Conservation (phyloP, 176 grass and related monocot species). For the Cymbopogon citratus region DNA sequence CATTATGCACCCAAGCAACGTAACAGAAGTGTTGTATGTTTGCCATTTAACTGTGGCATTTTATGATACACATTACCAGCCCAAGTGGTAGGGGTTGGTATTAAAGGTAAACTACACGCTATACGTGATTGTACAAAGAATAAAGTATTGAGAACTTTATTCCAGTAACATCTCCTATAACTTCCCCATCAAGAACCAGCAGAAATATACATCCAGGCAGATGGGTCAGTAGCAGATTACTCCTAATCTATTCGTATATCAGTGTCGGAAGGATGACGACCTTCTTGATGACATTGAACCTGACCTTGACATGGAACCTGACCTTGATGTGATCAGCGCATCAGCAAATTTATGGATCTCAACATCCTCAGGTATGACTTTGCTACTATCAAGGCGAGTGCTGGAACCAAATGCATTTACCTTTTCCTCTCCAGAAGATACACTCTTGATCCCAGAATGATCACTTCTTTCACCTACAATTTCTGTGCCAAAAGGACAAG, state of each 20-base stretch:
- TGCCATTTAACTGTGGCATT: not conserved
- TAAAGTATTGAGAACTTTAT: constrained; percentile 19
- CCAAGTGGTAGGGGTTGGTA: not conserved
- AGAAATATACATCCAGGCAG: constrained; percentile 44
- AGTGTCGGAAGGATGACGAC: constrained; percentile 36
- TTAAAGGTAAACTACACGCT: constrained; percentile 24
- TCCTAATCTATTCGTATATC: constrained; percentile 33
- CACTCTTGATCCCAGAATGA: constrained; percentile 9
- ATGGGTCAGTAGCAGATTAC: constrained; percentile 15
- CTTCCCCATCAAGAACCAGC: constrained; percentile 27
- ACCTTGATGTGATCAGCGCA: constrained; percentile 40
- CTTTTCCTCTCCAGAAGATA: constrained; percentile 19
- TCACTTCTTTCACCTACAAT: constrained; percentile 28
- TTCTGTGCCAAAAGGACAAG: constrained; percentile 15
- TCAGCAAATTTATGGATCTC: constrained; percentile 61
- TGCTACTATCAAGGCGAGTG: constrained; percentile 12
- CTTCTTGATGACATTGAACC: constrained; percentile 32
- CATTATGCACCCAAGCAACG: not conserved
- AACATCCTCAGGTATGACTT: constrained; percentile 32
- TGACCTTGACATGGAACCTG: constrained; percentile 28
- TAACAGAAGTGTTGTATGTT: not conserved
- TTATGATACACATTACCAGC: not conserved
- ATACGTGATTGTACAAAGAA: constrained; percentile 30
- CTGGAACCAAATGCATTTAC: constrained; percentile 19
- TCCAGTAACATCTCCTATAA: constrained; percentile 29